Conservation (phyloP, 352 stramenopile genomes). For the Globisporangium viniferum region DNA sequence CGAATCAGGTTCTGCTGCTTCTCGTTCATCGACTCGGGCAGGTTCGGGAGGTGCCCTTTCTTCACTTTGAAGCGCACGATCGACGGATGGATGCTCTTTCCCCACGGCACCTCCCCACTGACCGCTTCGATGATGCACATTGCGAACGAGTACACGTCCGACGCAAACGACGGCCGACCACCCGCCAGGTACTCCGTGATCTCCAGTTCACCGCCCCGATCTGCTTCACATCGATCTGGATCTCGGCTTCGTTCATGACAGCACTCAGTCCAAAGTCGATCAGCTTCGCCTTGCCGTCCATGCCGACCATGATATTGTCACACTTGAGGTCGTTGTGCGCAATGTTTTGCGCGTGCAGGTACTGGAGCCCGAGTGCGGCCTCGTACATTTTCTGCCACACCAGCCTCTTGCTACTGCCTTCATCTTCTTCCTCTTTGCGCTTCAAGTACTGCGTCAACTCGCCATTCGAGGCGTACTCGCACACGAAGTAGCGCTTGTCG, state of each 20-base stretch:
- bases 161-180: not conserved
- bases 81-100: not conserved
- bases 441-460: no score
- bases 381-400: no score
- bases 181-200: not conserved
- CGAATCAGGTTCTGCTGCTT: not conserved
- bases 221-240: constrained; percentile 22
- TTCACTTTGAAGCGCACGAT: not conserved
- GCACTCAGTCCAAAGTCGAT: constrained; percentile 25
- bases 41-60: not conserved
- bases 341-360: constrained; percentile 18
- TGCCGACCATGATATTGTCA: constrained; percentile 23
- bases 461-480: no score
- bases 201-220: constrained; percentile 3
- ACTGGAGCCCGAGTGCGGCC: not conserved
- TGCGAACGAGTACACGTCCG: constrained; percentile 14
- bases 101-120: not conserved
- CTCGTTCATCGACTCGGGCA: not conserved
- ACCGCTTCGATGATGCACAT: constrained; percentile 8
- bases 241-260: constrained; percentile 2
- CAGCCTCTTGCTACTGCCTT: no score
- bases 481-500: no score
- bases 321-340: constrained; percentile 24
- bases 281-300: constrained; percentile 15
- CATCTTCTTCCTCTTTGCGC: no score